Evolutionary conservation across 257 asterid species (phyloP), one percentile per base, ranked within the genome.

Genomic region (Verbena officinalis): DNA sequence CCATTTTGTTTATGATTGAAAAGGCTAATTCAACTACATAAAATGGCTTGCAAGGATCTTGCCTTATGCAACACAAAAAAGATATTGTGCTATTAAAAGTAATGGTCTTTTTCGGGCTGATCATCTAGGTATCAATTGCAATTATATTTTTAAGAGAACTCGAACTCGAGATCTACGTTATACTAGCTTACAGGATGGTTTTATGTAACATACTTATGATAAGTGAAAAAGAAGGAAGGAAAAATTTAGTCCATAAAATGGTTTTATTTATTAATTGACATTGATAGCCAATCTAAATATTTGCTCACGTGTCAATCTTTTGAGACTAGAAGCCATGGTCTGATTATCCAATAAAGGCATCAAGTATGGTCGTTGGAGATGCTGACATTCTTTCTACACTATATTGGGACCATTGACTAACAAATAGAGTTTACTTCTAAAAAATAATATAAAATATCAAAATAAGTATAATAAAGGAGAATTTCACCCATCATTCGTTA

Each of bases 331-430:
- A 24, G 45, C 30, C 68, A 48, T 9, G 44, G 34, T 23, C 12
- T 34, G 8, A 43, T 54, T 55, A 55, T 31, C 56, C 64, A 40
- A 52, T 65, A 16, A 52, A 51, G 3, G 43, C 27, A 27, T 48
- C 33, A 52, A 7, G 65, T 59, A 59, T 54, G 51, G 64, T 65
- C 55, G 74, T 42, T 73, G 49, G 43, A 70, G 69, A 73, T 69
- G 76, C 17, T 73, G 83, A 61, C 83, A 61, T 67, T 50, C 17
- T 19, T 54, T 53, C 8, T 44, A 20, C 66, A 17, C 68, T 7
- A 68, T 68, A 2, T 59, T 46, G 49, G 76, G 77, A 49, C 76
- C 83, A 42, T 15, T 16, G 34, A 56, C 65, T 73, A 48, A 17
- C 59, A 63, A 30, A 33, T 64, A 9, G 49, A 16, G 36, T 38